These are phyloP conservation scores for Amanita rubescens DNA, from an alignment of 768 basidiomycete species.

Conservation along the genomic window DNA sequence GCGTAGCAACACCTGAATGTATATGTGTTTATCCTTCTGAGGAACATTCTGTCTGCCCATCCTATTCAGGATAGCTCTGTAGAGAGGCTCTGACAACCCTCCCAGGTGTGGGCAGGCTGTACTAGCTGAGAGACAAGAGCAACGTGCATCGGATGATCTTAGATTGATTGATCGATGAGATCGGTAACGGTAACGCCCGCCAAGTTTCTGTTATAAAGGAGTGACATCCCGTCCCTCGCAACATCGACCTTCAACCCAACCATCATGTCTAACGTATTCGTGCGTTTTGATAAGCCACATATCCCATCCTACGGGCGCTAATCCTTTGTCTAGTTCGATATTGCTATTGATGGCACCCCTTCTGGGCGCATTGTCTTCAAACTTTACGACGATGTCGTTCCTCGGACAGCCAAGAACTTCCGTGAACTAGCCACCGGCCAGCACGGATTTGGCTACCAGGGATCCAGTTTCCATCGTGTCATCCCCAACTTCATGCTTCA, in stretches of 20 bases:
- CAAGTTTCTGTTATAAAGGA: background rate
- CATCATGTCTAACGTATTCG: conserved; percentile 33
- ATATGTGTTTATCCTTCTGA: too few species aligned
- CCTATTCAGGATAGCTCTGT: background rate
- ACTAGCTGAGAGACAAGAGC: background rate
- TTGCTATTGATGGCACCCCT: conserved; percentile 34
- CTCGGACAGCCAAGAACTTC: conserved; percentile 77
- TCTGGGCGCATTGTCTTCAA: conserved; percentile 71
- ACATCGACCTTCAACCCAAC: background rate
- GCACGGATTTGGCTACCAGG: conserved; percentile 68
- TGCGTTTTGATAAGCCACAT: conserved; percentile 16
- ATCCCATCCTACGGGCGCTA: background rate
- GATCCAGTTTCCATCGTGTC: conserved; percentile 69
- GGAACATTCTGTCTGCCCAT: too few species aligned
- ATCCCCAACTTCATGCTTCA: conserved; percentile 85
- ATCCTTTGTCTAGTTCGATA: conserved; percentile 49
- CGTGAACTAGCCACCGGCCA: conserved; percentile 78
- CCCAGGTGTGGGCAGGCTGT: too few species aligned
- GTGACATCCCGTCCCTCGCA: background rate
- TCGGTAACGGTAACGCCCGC: conserved; percentile 5
- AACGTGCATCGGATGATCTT: background rate
- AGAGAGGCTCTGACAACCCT: conserved; percentile 5
- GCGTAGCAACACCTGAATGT: too few species aligned
- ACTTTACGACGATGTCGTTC: conserved; percentile 75
- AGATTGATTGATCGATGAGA: conserved; percentile 8